Evolutionary conservation across 345 rosid species (phyloP), one percentile per base, ranked within the genome.

Genomic region (Mallotus nudiflorus): DNA sequence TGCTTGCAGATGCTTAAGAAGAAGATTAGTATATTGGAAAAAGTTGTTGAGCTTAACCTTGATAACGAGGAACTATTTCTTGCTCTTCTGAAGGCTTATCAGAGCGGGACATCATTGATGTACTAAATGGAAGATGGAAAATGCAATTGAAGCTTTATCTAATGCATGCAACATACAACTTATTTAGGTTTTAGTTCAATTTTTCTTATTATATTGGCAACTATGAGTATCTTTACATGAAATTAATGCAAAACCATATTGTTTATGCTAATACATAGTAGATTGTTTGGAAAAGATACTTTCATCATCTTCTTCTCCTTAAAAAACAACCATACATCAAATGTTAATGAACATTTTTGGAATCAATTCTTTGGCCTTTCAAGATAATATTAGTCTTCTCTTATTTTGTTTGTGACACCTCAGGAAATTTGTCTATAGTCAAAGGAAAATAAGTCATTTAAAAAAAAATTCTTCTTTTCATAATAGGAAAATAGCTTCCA

Each of bases 1-100:
- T 92, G 96, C 44, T 62, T 83, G 75, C 97, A 90, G 82, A 90
- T 85, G 22, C 83, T 95, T 65, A 97, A 92, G 85, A 95, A 95
- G 88, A 92, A 95, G 86, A 86, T 95, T 65, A 82, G 97, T 80
- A 86, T 95, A 74, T 83, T 95, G 60, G 97, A 95, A 83, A 95
- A 92, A 80, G 99, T 96, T 28, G 77, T 80, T 57, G 93, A 90
- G 80, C 85, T 95, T 66, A 95, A 95, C 77, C 92, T 97, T 5
- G 92, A 92, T 57, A 90, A 89, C 35, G 97, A 95, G 79, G 93
- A 86, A 37, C 69, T 95, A 61, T 73, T 90, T 78, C 82, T 95
- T 83, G 75, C 70, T 71, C 97, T 95, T 74, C 82, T 95, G 81
- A 90, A 88, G 82, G 88, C 97, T 14, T 91, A 90, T 83, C 91